Evolutionary conservation across 495 filamentous ascomycete species (phyloP).

Genomic region (Parmelia sp.): DNA sequence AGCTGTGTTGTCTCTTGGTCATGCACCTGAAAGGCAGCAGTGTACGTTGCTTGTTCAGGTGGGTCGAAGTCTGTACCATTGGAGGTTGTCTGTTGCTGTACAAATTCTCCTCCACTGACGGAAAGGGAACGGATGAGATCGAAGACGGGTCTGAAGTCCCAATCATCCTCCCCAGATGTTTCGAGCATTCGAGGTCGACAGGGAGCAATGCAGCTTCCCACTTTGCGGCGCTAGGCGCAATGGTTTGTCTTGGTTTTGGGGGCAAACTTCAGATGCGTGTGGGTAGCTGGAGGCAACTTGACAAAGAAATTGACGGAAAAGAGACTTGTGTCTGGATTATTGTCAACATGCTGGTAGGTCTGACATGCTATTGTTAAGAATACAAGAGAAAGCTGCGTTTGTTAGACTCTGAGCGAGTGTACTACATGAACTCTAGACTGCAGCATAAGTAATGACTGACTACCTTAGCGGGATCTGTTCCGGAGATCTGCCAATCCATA

Average conservation of each 20-base stretch:
- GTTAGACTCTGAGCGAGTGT: not conserved
- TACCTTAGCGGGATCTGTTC: too few species aligned
- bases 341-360: not conserved
- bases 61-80: constrained; percentile 1
- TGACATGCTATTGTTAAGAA: not conserved
- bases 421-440: too few species aligned
- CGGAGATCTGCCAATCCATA: too few species aligned
- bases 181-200: constrained; percentile 23
- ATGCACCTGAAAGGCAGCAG: not conserved
- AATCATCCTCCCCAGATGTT: constrained; percentile 22
- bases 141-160: constrained; percentile 47
- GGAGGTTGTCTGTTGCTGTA: constrained; percentile 8
- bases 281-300: not conserved
- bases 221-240: constrained; percentile 9
- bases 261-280: constrained; percentile 3
- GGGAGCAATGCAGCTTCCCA: constrained; percentile 25
- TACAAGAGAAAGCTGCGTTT: not conserved
- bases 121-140: constrained; percentile 41
- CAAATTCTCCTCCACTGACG: constrained; percentile 18
- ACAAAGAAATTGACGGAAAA: not conserved
- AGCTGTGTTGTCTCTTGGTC: constrained; percentile 23
- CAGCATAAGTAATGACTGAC: too few species aligned
- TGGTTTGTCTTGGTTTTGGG: not conserved
- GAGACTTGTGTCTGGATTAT: not conserved
- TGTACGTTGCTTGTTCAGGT: constrained; percentile 7